Conservation (phyloP, 148 eudicot species). For the Pouteria glomerata region DNA sequence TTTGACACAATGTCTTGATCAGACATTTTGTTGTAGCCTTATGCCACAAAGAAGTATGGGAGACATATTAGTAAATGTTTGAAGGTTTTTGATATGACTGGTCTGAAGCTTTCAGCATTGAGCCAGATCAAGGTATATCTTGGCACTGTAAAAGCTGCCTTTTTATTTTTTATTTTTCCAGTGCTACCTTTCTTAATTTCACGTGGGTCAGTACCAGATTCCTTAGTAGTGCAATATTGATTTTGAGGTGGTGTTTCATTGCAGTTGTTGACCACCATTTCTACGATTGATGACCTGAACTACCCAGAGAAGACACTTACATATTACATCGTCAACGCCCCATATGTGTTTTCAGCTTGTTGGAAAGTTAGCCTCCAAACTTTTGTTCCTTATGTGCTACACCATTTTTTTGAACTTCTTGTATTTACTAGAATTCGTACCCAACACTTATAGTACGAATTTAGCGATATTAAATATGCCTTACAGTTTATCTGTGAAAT, state of each 20-base stretch:
- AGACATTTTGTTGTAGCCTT: slow-evolving; percentile 41
- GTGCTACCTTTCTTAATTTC: background rate
- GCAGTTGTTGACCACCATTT: slow-evolving; percentile 76
- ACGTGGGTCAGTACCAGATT: background rate
- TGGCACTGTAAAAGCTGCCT: background rate
- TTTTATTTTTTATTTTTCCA: background rate
- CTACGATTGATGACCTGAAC: slow-evolving; percentile 85
- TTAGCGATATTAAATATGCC: background rate
- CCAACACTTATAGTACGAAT: background rate
- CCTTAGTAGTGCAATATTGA: background rate
- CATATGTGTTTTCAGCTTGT: slow-evolving; percentile 88
- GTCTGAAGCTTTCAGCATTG: slow-evolving; percentile 72
- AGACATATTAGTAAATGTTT: slow-evolving; percentile 67
- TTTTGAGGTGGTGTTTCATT: slow-evolving; percentile 9
- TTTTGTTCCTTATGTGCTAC: background rate
- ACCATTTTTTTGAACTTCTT: background rate
- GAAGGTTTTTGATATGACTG: slow-evolving; percentile 88
- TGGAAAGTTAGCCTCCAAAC: slow-evolving; percentile 64
- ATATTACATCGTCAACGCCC: slow-evolving; percentile 82
- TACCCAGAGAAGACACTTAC: slow-evolving; percentile 96
- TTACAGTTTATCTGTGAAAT: background rate
- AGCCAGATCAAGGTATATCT: slow-evolving; percentile 75
- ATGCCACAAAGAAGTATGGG: slow-evolving; percentile 54
- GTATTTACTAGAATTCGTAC: background rate
- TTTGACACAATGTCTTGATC: background rate